Percentiles rank a stretch among this genome's conserved stretches.
These are phyloP conservation scores for Pichia kluyveri DNA, from an alignment of 805 yeast species.

Conservation along the genomic window DNA sequence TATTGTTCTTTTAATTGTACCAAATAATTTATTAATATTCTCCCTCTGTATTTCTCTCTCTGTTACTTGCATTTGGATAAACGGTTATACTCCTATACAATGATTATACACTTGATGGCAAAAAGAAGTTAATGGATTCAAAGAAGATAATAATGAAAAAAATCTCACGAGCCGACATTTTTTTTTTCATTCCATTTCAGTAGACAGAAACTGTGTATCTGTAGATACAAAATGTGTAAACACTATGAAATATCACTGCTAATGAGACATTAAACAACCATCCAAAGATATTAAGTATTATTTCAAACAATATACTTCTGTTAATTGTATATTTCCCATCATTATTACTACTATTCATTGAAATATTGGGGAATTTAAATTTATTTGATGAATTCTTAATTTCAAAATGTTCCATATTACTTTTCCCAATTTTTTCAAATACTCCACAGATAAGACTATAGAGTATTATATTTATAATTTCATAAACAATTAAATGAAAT, in stretches of 20 bases:
- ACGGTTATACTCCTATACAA: no score
- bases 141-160: no score
- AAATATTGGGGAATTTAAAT: background rate
- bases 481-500: conserved; percentile 3
- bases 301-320: background rate
- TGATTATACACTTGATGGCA: no score
- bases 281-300: background rate
- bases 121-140: no score
- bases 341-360: background rate
- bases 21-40: background rate
- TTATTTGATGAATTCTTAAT: background rate
- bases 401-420: background rate
- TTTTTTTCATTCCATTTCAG: background rate
- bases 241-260: background rate
- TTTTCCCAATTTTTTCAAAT: background rate
- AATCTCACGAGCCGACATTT: no score
- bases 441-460: background rate
- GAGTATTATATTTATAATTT: background rate
- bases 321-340: background rate
- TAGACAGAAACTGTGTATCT: conserved; percentile 1
- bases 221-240: background rate
- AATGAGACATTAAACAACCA: background rate
- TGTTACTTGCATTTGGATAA: background rate
- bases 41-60: background rate
- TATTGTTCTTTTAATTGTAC: background rate